Conservation (phyloP, 768 basidiomycete genomes). For the Wakefieldia striispora region DNA sequence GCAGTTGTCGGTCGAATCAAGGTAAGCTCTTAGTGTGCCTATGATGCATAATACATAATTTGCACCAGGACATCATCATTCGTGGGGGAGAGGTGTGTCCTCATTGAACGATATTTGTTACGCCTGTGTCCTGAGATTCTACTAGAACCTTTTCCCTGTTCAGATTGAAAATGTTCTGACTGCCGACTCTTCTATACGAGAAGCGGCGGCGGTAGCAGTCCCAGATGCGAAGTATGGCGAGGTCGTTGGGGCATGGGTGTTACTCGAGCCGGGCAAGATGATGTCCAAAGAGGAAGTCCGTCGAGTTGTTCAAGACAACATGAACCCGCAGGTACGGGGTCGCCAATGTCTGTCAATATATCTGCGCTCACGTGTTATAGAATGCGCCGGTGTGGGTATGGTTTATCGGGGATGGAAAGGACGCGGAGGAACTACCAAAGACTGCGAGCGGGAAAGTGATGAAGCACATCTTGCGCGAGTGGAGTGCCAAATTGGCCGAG, state of each 20-base stretch:
- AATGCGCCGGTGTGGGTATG: slow-evolving; percentile 82
- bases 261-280: slow-evolving; percentile 39
- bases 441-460: slow-evolving; percentile 86
- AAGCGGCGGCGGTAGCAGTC: slow-evolving; percentile 73
- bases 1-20: slow-evolving; percentile 79
- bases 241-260: slow-evolving; percentile 79
- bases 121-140: neutral
- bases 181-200: slow-evolving; percentile 52
- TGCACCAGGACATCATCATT: slow-evolving; percentile 71
- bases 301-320: slow-evolving; percentile 47
- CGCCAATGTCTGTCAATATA: neutral
- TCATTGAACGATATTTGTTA: neutral
- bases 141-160: slow-evolving; percentile 79
- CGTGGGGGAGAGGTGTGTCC: slow-evolving; percentile 72
- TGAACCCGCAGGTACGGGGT: slow-evolving; percentile 75
- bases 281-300: slow-evolving; percentile 54
- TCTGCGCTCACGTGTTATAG: slow-evolving; percentile 34
- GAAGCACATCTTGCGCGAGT: slow-evolving; percentile 74
- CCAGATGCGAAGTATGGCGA: slow-evolving; percentile 70
- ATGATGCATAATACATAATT: slow-evolving; percentile 1
- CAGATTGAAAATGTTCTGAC: slow-evolving; percentile 79
- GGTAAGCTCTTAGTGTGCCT: slow-evolving; percentile 34
- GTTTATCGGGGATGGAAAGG: slow-evolving; percentile 71
- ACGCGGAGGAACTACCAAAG: slow-evolving; percentile 63
- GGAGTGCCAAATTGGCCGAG: slow-evolving; percentile 57